phyloP scores from a whole-genome alignment of 1,139 yeast species.

The Yamadazyma diospyri region DNA sequence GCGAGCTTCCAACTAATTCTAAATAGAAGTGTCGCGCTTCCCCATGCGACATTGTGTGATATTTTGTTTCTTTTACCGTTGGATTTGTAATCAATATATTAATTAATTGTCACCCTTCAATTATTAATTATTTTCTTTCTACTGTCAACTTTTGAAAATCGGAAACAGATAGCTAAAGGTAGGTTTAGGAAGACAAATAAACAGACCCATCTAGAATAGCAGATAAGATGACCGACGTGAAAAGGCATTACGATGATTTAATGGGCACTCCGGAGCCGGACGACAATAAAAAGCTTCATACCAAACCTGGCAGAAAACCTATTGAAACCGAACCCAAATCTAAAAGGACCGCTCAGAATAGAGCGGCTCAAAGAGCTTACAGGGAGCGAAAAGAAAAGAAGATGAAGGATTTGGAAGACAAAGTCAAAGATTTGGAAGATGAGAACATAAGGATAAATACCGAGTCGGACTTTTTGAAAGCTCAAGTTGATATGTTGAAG shows the following conservation, averaged over 20 bases:
- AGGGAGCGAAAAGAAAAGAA: slow-evolving; percentile 89
- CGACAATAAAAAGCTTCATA: slow-evolving; percentile 37
- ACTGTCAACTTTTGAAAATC: too few species aligned
- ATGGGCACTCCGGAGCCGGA: slow-evolving; percentile 19
- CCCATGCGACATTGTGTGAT: too few species aligned
- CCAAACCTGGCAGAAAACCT: slow-evolving; percentile 63
- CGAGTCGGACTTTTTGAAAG: slow-evolving; percentile 69
- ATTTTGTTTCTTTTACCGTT: too few species aligned
- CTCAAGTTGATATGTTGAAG: slow-evolving; percentile 75
- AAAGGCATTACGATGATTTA: slow-evolving; percentile 32
- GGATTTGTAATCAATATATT: slow-evolving; percentile 1
- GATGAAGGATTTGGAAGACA: slow-evolving; percentile 80
- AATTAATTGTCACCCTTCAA: too few species aligned
- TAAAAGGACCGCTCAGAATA: slow-evolving; percentile 91
- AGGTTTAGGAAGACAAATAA: too few species aligned
- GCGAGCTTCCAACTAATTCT: too few species aligned
- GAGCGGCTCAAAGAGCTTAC: slow-evolving; percentile 97
- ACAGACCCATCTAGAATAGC: too few species aligned
- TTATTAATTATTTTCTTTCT: too few species aligned
- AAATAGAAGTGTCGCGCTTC: too few species aligned
- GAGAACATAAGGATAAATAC: slow-evolving; percentile 60
- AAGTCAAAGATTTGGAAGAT: slow-evolving; percentile 67
- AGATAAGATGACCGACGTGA: slow-evolving; percentile 29
- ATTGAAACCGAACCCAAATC: slow-evolving; percentile 75
- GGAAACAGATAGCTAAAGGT: too few species aligned